phyloP scores from a whole-genome alignment of 2,329 filamentous ascomycete species.

The Pseudocercospora musae region DNA sequence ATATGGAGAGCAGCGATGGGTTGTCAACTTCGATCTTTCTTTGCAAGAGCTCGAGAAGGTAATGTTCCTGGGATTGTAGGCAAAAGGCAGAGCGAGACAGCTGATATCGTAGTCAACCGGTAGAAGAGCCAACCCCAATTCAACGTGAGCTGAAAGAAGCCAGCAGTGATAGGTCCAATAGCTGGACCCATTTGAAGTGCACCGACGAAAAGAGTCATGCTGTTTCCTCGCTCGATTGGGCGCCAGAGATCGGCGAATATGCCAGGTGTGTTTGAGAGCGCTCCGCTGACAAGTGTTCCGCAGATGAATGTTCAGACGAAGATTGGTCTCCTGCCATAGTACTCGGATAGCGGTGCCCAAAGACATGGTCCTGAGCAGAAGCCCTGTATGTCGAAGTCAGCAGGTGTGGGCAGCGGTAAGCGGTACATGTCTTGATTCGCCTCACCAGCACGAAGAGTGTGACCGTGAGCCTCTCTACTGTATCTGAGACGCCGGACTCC shows the following conservation, averaged over 20 bases:
- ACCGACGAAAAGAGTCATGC: constrained; percentile 62
- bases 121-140: constrained; percentile 62
- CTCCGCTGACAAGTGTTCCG: constrained; percentile 39
- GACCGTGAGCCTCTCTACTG: constrained; percentile 38
- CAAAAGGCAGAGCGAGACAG: constrained; percentile 35
- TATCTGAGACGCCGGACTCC: constrained; percentile 48
- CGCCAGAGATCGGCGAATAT: constrained; percentile 44
- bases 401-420: not conserved
- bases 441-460: constrained; percentile 32
- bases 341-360: constrained; percentile 61
- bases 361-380: constrained; percentile 52
- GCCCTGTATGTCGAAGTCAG: constrained; percentile 14
- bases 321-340: constrained; percentile 49
- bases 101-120: constrained; percentile 38
- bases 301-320: constrained; percentile 34
- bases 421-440: not conserved
- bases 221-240: constrained; percentile 41
- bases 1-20: constrained; percentile 38
- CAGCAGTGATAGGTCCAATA: constrained; percentile 60
- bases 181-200: constrained; percentile 64
- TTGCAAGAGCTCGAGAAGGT: constrained; percentile 48
- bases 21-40: constrained; percentile 53
- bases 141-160: constrained; percentile 59
- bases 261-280: constrained; percentile 42
- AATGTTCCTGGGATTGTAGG: constrained; percentile 59